Percentiles rank a stretch among this genome's conserved stretches.
phyloP scores from a whole-genome alignment of 2,329 filamentous ascomycete species.

The Scytalidium lignicola region DNA sequence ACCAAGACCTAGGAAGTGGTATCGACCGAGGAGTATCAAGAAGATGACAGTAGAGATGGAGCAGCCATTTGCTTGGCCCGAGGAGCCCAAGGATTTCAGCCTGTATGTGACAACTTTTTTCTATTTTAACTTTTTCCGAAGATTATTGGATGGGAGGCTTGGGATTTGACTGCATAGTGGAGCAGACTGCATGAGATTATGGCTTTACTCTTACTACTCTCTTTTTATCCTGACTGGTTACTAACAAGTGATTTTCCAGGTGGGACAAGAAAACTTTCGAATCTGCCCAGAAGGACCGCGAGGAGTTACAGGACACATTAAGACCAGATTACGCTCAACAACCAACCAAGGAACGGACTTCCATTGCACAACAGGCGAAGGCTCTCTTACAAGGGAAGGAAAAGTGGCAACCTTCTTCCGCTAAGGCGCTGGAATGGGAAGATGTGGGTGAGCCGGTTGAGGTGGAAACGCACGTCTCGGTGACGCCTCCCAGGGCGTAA shows the following conservation, averaged over 20 bases:
- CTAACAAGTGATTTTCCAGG: conserved; percentile 29
- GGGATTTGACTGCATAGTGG: too few relatives aligned
- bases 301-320: conserved; percentile 29
- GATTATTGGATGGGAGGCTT: too few relatives aligned
- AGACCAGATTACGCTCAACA: conserved; percentile 24
- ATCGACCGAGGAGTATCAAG: conserved; percentile 71
- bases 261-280: conserved; percentile 60
- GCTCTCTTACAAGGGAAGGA: conserved; percentile 54
- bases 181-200: too few relatives aligned
- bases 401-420: conserved; percentile 48
- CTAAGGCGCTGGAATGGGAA: conserved; percentile 35
- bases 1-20: conserved; percentile 49
- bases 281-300: conserved; percentile 43
- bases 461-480: conserved; percentile 23
- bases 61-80: conserved; percentile 84
- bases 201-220: too few relatives aligned
- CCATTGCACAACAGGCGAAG: conserved; percentile 56
- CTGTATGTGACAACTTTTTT: conserved; percentile 38
- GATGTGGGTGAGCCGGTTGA: conserved; percentile 27
- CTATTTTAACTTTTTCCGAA: too few relatives aligned
- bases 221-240: too few relatives aligned
- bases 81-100: conserved; percentile 54
- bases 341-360: conserved; percentile 32
- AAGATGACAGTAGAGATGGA: conserved; percentile 92
- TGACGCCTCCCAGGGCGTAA: conserved; percentile 6